A percentile compares a stretch with the other conserved stretches of the same genome.
These are phyloP conservation scores for Hypomontagnella submonticulosa DNA, from an alignment of 495 filamentous ascomycete species.

Conservation along the genomic window DNA sequence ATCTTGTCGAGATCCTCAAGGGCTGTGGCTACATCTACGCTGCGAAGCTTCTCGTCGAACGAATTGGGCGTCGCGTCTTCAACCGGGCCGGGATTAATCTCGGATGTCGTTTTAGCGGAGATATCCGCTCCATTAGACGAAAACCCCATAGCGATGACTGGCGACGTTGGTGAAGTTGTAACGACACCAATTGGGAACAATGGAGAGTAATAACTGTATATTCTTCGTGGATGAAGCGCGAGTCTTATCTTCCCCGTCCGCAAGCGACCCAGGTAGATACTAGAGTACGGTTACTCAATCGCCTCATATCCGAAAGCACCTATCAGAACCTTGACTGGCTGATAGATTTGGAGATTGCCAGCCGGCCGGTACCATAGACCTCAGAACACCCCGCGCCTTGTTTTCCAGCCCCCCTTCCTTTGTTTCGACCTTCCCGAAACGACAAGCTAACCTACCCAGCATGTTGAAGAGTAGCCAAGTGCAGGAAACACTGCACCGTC, in stretches of 20 bases:
- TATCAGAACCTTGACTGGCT: conserved; percentile 25
- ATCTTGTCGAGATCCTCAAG: conserved; percentile 45
- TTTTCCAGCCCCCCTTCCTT: not conserved
- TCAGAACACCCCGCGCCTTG: conserved; percentile 16
- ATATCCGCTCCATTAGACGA: conserved; percentile 18
- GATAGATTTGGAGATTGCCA: conserved; percentile 18
- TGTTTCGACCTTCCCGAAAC: conserved; percentile 39
- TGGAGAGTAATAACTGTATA: conserved; percentile 1
- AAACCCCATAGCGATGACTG: conserved; percentile 31
- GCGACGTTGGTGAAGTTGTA: not conserved
- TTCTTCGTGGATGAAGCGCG: conserved; percentile 12
- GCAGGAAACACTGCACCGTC: conserved; percentile 12
- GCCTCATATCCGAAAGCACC: conserved; percentile 15
- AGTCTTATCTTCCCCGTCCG: conserved; percentile 33
- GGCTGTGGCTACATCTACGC: conserved; percentile 36
- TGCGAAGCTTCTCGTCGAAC: conserved; percentile 34
- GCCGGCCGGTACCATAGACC: conserved; percentile 20
- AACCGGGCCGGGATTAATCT: conserved; percentile 24
- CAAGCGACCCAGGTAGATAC: conserved; percentile 5
- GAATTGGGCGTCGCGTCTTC: conserved; percentile 19
- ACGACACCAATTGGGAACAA: conserved; percentile 3
- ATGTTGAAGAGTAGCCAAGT: conserved; percentile 15
- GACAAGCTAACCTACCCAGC: conserved; percentile 4
- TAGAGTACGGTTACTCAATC: too few species aligned
- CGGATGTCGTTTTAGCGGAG: conserved; percentile 22